Conservation (phyloP, 331 rosid species). For the Pyracantha coccinea region DNA sequence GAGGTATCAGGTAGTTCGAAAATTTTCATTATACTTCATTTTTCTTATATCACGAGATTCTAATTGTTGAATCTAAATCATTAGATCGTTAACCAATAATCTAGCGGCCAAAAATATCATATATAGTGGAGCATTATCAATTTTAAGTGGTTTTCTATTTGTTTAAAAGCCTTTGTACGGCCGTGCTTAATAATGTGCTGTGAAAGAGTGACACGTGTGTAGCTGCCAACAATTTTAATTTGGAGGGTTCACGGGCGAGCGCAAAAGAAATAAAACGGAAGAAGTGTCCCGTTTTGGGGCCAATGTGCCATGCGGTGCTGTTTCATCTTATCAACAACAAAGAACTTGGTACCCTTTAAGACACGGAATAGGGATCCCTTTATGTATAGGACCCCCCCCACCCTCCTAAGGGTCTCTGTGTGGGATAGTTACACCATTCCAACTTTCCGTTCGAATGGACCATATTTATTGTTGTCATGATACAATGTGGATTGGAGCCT, state of each 20-base stretch:
- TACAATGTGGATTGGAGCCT: background rate
- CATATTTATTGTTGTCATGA: background rate
- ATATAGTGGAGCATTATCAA: no score
- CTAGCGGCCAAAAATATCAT: no score
- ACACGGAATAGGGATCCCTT: background rate
- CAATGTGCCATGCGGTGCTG: constrained; percentile 37
- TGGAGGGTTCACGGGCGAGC: background rate
- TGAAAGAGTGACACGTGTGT: background rate
- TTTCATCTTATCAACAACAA: constrained; percentile 26
- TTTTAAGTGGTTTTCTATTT: no score
- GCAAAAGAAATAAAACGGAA: background rate
- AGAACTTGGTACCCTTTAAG: constrained; percentile 29
- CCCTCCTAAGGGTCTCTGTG: background rate
- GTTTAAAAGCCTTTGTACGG: no score
- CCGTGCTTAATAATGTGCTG: no score
- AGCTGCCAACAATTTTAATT: background rate
- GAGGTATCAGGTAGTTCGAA: no score
- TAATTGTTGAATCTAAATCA: no score
- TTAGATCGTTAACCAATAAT: no score
- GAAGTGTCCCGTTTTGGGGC: constrained; percentile 1
- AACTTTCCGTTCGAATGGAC: background rate
- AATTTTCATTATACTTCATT: no score
- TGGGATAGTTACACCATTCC: background rate
- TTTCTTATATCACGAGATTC: no score
- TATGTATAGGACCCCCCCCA: constrained; percentile 4